Percentiles rank a stretch among this genome's conserved stretches.
These are phyloP conservation scores for Suillus sp. DNA, from an alignment of 768 basidiomycete species.

Conservation along the genomic window DNA sequence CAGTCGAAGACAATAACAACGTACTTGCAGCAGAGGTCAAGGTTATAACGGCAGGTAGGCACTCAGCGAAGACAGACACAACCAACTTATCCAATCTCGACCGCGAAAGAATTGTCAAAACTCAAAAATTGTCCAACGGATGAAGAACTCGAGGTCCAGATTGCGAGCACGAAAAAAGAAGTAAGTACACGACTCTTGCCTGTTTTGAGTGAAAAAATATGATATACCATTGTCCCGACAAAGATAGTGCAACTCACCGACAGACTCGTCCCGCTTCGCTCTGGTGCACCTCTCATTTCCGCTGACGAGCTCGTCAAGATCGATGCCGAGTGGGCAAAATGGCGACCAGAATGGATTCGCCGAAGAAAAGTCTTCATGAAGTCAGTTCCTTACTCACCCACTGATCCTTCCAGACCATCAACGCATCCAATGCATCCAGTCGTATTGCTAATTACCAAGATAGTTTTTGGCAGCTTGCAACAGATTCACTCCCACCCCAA, in stretches of 20 bases:
- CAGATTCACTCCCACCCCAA: constrained; percentile 67
- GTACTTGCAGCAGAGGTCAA: constrained; percentile 52
- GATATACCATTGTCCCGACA: constrained; percentile 9
- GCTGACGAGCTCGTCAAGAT: constrained; percentile 68
- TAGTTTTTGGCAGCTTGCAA: constrained; percentile 77
- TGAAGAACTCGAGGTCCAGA: constrained; percentile 56
- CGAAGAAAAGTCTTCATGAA: constrained; percentile 68
- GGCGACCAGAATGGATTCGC: constrained; percentile 80
- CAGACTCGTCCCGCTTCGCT: constrained; percentile 65
- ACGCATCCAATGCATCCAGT: not conserved
- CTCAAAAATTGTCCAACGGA: constrained; percentile 71
- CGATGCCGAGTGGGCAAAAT: constrained; percentile 74
- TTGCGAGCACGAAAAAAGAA: constrained; percentile 49
- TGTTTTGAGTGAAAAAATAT: constrained; percentile 12
- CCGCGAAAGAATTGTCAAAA: constrained; percentile 58
- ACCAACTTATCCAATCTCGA: constrained; percentile 18
- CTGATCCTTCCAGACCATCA: not conserved
- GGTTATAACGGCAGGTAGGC: constrained; percentile 34
- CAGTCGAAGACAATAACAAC: constrained; percentile 63
- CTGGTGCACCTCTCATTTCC: constrained; percentile 64
- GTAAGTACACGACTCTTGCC: constrained; percentile 42
- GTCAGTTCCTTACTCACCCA: constrained; percentile 24
- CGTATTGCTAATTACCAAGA: constrained; percentile 10
- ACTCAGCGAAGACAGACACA: not conserved
- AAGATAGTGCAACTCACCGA: constrained; percentile 53